Evolutionary conservation across 208 protist genomes (phyloP).

Genomic region (Trichomonas gallinae): DNA sequence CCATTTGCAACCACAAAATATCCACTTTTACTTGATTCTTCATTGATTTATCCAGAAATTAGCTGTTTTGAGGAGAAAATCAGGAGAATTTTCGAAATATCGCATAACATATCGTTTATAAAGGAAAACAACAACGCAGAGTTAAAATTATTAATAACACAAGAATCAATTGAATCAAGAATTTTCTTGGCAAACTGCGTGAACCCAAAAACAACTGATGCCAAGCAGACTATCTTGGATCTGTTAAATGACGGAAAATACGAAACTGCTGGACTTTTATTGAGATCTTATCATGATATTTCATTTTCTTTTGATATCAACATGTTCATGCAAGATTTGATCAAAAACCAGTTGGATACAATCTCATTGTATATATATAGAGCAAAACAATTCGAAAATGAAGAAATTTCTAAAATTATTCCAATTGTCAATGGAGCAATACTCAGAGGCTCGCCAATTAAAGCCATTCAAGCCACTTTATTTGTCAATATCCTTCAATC

Average conservation of each 20-base stretch:
- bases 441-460: not conserved
- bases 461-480: not conserved
- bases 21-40: not conserved
- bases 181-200: not conserved
- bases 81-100: not conserved
- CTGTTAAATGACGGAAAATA: not conserved
- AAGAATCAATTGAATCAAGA: not conserved
- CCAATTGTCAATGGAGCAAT: not conserved
- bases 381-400: not conserved
- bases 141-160: not conserved
- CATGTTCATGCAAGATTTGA: not conserved
- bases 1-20: not conserved
- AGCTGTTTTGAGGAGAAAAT: not conserved
- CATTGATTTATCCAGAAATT: not conserved
- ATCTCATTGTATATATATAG: not conserved
- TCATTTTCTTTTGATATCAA: not conserved
- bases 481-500: not conserved
- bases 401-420: not conserved
- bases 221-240: not conserved
- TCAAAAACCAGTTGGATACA: not conserved
- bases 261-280: not conserved
- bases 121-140: not conserved
- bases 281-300: not conserved
- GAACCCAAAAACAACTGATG: not conserved
- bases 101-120: not conserved